phyloP scores from a whole-genome alignment of 352 stramenopile species.

The Globisporangium recalcitrans region DNA sequence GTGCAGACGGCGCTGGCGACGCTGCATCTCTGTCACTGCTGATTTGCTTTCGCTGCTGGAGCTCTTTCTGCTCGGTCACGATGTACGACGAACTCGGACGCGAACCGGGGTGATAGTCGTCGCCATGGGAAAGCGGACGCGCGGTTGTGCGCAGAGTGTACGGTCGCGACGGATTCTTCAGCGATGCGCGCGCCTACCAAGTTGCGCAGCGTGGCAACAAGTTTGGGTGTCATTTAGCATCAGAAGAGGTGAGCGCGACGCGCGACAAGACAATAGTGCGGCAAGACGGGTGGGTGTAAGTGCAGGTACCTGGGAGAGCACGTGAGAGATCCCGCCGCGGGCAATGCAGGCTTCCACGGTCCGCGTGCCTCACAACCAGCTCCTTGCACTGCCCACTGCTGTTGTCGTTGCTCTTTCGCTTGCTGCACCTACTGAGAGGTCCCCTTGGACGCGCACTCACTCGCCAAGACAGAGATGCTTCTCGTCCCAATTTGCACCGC shows the following conservation, averaged over 20 bases:
- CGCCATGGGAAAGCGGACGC: constrained; percentile 64
- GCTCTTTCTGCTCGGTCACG: constrained; percentile 32
- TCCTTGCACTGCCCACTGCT: neutral
- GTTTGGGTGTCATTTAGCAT: too few relatives aligned
- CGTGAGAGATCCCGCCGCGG: constrained; percentile 69
- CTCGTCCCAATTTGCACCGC: neutral
- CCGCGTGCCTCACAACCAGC: neutral
- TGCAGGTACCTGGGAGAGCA: constrained; percentile 55
- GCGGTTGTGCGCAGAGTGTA: constrained; percentile 60
- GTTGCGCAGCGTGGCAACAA: too few relatives aligned
- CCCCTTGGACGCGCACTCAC: neutral
- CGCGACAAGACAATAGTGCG: neutral
- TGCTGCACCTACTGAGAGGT: neutral
- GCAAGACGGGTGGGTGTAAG: neutral
- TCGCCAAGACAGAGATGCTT: neutral
- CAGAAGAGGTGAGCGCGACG: neutral
- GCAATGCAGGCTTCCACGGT: constrained; percentile 72
- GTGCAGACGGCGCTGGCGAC: neutral
- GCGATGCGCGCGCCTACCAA: constrained; percentile 54
- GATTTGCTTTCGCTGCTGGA: constrained; percentile 11
- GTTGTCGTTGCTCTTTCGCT: neutral
- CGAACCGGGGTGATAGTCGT: constrained; percentile 67
- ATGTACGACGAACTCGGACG: constrained; percentile 67
- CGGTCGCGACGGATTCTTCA: constrained; percentile 79
- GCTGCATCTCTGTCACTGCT: constrained; percentile 14